Evolutionary conservation across 192 early-diverging fungal genomes (phyloP), one percentile per base, ranked within the genome.

Genomic region (Coemansia reversa): DNA sequence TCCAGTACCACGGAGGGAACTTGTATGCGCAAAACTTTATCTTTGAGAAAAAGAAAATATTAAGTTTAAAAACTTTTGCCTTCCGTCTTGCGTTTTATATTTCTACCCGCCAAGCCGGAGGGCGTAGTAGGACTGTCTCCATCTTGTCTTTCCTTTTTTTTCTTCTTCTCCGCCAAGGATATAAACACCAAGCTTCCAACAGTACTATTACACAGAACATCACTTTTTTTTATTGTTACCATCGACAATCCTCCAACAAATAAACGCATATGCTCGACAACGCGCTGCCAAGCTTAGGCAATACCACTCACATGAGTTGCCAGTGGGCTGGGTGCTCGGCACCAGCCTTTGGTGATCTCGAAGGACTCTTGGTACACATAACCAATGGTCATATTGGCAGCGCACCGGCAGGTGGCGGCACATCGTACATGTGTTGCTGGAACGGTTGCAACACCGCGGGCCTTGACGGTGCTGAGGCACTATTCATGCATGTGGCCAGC

Each of bases 321-420:
- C 42, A 60, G 57, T 76, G 80, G 80, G 54, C 49, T 23, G 57
- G 59, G 52, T 77, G 75, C 57, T 28, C 25, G 11, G 54, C 53
- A 4, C 24, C 39, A 52, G 20, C 65, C 39, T 94, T 93, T 70
- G 64, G 66, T 25, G 91, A 93, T 75, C 85, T 92, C 9, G 91
- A 96, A 70, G 72, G 74, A 18, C 88, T 98, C 42, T 96, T 93
- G 55, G 61, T 70, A 23, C 96, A 98, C 74, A 79, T 96, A 52
- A 85, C 86, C 32, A 85, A 92, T 59, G 91, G 88, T 57, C 96
- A 98, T 75, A 86, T 98, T 49, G 30, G 61, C 50, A 18, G 14
- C 27, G 27, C 53, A n/a, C 25, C 53, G 12, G 14, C 22, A 11
- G 48, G 19, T 7, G 33, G n/a, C 4, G 25, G n/a, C 7, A 18